A percentile compares a stretch with the other conserved stretches of the same genome.
phyloP scores from a whole-genome alignment of 83 land plant genomes.

The Picea mariana region DNA sequence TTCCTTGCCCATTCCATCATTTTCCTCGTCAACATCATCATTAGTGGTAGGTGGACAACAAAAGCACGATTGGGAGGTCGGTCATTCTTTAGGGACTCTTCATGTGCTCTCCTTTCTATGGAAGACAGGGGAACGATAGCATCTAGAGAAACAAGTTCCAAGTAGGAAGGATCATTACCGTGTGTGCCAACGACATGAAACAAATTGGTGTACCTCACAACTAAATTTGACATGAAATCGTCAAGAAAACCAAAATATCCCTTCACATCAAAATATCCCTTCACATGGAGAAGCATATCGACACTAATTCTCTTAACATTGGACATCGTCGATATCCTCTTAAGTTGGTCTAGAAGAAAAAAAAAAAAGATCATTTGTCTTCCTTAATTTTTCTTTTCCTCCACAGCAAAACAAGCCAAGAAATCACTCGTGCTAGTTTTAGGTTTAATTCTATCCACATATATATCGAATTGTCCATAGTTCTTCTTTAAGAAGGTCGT shows the following conservation, averaged over 20 bases:
- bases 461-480: constrained; percentile 51
- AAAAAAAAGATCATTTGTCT: constrained; percentile 33
- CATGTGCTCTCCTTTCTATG: constrained; percentile 46
- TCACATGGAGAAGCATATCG: constrained; percentile 53
- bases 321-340: constrained; percentile 62
- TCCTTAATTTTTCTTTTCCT: constrained; percentile 23
- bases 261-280: no score
- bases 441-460: constrained; percentile 26
- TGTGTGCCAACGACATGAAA: constrained; percentile 35
- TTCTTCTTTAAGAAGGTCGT: constrained; percentile 38
- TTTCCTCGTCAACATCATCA: no score
- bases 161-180: constrained; percentile 28
- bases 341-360: constrained; percentile 39
- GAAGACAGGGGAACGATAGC: constrained; percentile 48
- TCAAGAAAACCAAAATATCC: constrained; percentile 70
- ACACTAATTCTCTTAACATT: constrained; percentile 37
- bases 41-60: no score
- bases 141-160: constrained; percentile 45
- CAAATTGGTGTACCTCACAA: constrained; percentile 35
- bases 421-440: no score
- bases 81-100: constrained; percentile 41
- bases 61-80: constrained; percentile 41
- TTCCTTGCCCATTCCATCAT: no score
- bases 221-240: constrained; percentile 45
- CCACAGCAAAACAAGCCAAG: constrained; percentile 32